Evolutionary conservation across 2,329 filamentous ascomycete genomes (phyloP).

Genomic region (Mycosphaerella sp.): DNA sequence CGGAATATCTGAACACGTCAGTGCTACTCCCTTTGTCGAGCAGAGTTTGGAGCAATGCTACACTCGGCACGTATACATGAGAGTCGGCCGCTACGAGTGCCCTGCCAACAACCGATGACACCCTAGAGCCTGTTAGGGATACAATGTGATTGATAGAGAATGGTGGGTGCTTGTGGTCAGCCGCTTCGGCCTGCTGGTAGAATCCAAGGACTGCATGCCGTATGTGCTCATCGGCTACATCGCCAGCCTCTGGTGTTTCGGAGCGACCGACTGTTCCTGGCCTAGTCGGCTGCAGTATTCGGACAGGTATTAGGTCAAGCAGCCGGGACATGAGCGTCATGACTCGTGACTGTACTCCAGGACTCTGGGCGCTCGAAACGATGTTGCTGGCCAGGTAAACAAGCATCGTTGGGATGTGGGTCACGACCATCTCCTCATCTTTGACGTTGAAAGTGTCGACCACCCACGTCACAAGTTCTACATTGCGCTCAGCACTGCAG

Average conservation of each 20-base stretch:
- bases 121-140: slow-evolving; percentile 2
- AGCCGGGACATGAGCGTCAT: slow-evolving; percentile 13
- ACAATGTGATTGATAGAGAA: slow-evolving; percentile 2
- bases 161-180: background rate
- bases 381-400: slow-evolving; percentile 38
- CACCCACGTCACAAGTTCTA: slow-evolving; percentile 75
- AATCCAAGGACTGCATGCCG: slow-evolving; percentile 8
- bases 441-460: slow-evolving; percentile 82
- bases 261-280: background rate
- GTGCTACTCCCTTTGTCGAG: slow-evolving; percentile 3
- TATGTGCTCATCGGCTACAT: slow-evolving; percentile 3
- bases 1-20: background rate
- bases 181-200: slow-evolving; percentile 11
- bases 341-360: background rate
- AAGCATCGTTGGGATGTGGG: slow-evolving; percentile 68
- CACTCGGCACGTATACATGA: slow-evolving; percentile 1
- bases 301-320: slow-evolving; percentile 14
- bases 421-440: slow-evolving; percentile 90
- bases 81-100: slow-evolving; percentile 2
- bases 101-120: background rate
- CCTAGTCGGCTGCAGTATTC: slow-evolving; percentile 8
- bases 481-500: slow-evolving; percentile 40
- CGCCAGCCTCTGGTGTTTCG: background rate
- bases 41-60: slow-evolving; percentile 8
- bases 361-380: slow-evolving; percentile 2